phyloP scores from a whole-genome alignment of 352 stramenopile genomes.

The Globisporangium echinulatum region DNA sequence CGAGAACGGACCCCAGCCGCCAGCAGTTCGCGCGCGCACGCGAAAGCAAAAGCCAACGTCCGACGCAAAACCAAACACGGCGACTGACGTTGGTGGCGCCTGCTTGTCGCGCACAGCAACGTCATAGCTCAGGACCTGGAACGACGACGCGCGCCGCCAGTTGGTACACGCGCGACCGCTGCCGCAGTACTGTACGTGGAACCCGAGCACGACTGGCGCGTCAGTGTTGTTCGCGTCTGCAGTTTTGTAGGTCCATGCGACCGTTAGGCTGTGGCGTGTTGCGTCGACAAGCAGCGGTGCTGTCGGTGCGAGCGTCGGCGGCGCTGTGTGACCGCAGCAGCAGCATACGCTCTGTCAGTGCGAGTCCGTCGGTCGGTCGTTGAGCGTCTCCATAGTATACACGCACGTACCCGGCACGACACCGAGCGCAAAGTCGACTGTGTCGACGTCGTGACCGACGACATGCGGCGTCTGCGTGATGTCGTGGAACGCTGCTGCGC shows the following conservation, averaged over 20 bases:
- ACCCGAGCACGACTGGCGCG: conserved; percentile 46
- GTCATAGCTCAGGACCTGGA: conserved; percentile 54
- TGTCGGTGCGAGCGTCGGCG: conserved; percentile 23
- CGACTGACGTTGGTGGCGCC: conserved; percentile 20
- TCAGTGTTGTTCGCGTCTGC: conserved; percentile 13
- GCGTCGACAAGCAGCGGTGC: conserved; percentile 24
- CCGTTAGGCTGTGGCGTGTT: conserved; percentile 39
- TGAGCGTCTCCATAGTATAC: neutral
- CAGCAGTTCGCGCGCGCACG: conserved; percentile 41
- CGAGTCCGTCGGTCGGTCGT: no score
- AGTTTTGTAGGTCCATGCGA: conserved; percentile 28
- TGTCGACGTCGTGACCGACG: conserved; percentile 14
- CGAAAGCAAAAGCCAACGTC: conserved; percentile 60
- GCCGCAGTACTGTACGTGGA: conserved; percentile 48
- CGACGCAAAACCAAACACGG: conserved; percentile 27
- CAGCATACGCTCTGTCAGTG: no score
- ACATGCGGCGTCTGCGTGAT: conserved; percentile 46
- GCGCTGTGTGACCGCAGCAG: conserved; percentile 10
- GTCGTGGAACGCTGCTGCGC: conserved; percentile 45
- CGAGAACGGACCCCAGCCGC: conserved; percentile 64
- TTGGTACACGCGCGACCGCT: conserved; percentile 20
- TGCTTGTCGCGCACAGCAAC: conserved; percentile 24
- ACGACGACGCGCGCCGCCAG: conserved; percentile 49
- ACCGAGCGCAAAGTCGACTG: conserved; percentile 37
- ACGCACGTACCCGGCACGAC: conserved; percentile 23